Conservation (phyloP, 148 eudicot genomes). For the Fagopyrum tataricum region DNA sequence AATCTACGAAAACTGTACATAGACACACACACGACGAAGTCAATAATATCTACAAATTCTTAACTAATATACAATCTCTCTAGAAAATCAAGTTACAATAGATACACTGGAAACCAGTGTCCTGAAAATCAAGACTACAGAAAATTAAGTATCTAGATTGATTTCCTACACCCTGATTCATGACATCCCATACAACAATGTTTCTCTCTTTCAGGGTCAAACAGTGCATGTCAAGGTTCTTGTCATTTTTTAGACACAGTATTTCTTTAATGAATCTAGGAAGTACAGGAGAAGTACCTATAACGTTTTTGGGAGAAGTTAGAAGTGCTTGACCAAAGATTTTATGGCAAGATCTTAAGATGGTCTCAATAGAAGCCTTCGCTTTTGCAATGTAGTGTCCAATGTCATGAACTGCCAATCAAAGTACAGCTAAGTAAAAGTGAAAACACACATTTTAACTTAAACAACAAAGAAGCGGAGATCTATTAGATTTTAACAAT, state of each 20-base stretch:
- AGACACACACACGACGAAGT: no score
- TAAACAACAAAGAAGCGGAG: not conserved
- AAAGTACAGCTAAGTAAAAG: conserved; percentile 9
- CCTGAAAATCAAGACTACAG: no score
- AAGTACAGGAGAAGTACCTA: conserved; percentile 38
- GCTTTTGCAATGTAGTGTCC: conserved; percentile 97
- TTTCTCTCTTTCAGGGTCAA: not conserved
- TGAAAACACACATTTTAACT: not conserved
- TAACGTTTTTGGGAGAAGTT: conserved; percentile 79
- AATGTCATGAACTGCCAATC: conserved; percentile 64
- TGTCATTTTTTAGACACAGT: not conserved
- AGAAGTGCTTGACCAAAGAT: conserved; percentile 91
- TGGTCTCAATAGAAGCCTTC: conserved; percentile 90
- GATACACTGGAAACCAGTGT: no score
- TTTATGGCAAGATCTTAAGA: conserved; percentile 84
- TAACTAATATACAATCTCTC: no score
- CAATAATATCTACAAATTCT: no score
- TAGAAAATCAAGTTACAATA: no score
- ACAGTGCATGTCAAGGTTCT: not conserved
- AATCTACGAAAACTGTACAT: no score
- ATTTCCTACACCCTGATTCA: not conserved
- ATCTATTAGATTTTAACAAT: not conserved
- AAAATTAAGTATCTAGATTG: no score
- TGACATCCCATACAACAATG: not conserved
- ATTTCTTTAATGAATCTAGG: not conserved